Percentiles rank a stretch among this genome's conserved stretches.
Conservation (phyloP, 108 stramenopile genomes). For the Seminavis robusta region DNA sequence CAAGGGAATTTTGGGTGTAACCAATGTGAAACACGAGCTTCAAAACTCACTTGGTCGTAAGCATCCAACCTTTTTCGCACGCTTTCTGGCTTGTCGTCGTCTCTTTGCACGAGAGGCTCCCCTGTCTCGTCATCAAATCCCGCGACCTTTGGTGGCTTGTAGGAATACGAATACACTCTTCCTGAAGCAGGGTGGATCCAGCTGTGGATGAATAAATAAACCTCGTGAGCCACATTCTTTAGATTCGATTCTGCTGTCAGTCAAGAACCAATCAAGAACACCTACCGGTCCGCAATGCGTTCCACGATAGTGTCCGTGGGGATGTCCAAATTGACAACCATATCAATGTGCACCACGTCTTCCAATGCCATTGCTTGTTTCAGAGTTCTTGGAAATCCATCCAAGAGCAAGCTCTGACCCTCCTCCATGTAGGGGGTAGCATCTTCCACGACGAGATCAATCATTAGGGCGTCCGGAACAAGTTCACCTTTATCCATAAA, state of each 20-base stretch:
- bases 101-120: slow-evolving; percentile 90
- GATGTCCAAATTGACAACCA: slow-evolving; percentile 93
- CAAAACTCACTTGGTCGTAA: slow-evolving; percentile 82
- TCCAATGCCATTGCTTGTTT: slow-evolving; percentile 93
- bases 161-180: slow-evolving; percentile 92
- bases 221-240: not conserved
- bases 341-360: slow-evolving; percentile 73
- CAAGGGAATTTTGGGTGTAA: not conserved
- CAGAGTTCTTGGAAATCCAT: slow-evolving; percentile 95
- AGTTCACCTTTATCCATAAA: slow-evolving; percentile 86
- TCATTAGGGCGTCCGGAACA: slow-evolving; percentile 91
- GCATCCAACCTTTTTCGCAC: slow-evolving; percentile 79
- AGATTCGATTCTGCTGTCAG: not conserved
- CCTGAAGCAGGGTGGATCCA: slow-evolving; percentile 96
- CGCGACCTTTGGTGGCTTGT: slow-evolving; percentile 90
- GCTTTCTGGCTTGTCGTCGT: slow-evolving; percentile 93
- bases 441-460: slow-evolving; percentile 85
- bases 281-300: slow-evolving; percentile 82
- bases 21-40: too few species aligned
- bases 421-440: slow-evolving; percentile 50
- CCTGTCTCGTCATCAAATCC: slow-evolving; percentile 93
- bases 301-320: slow-evolving; percentile 93
- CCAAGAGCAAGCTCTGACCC: slow-evolving; percentile 79
- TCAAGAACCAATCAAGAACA: not conserved
- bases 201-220: slow-evolving; percentile 19